Percentiles rank a stretch among this genome's conserved stretches.
These are phyloP conservation scores for Stephania japonica DNA, from an alignment of 164 flowering plant species.

Conservation along the genomic window DNA sequence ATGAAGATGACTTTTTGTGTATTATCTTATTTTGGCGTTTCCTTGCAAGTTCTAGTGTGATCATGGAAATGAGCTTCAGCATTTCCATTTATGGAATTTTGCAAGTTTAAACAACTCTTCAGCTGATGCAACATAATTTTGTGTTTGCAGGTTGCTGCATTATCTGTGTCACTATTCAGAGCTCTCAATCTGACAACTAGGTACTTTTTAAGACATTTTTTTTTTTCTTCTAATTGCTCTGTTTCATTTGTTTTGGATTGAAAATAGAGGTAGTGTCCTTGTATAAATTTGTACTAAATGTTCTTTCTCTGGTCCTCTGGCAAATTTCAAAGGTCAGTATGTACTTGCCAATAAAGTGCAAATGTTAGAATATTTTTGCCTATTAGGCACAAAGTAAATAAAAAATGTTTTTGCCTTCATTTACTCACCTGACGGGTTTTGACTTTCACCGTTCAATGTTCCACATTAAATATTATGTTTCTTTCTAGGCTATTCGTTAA, in stretches of 20 bases:
- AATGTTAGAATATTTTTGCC: no score
- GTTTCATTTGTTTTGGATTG: background rate
- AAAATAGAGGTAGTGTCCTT: no score
- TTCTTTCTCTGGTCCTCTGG: no score
- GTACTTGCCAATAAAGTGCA: no score
- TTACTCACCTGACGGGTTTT: background rate
- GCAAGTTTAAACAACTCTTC: background rate
- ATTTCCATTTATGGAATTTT: constrained; percentile 2
- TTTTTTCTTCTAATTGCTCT: background rate
- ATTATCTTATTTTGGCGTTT: background rate
- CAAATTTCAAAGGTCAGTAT: background rate
- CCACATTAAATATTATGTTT: background rate
- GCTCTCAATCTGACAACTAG: constrained; percentile 73
- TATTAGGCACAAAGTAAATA: no score
- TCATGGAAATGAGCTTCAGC: background rate
- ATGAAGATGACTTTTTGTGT: background rate
- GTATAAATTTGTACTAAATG: background rate
- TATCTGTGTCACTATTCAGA: constrained; percentile 85
- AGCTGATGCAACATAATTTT: background rate
- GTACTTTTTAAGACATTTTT: constrained; percentile 29
- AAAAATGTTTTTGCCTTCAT: no score
- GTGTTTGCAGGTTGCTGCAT: constrained; percentile 73
- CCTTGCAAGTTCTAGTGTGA: background rate
- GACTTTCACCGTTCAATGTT: background rate
- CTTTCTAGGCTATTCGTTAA: background rate